These are phyloP conservation scores for Apiospora sp. DNA, from an alignment of 2,329 filamentous ascomycete species.

Conservation along the genomic window DNA sequence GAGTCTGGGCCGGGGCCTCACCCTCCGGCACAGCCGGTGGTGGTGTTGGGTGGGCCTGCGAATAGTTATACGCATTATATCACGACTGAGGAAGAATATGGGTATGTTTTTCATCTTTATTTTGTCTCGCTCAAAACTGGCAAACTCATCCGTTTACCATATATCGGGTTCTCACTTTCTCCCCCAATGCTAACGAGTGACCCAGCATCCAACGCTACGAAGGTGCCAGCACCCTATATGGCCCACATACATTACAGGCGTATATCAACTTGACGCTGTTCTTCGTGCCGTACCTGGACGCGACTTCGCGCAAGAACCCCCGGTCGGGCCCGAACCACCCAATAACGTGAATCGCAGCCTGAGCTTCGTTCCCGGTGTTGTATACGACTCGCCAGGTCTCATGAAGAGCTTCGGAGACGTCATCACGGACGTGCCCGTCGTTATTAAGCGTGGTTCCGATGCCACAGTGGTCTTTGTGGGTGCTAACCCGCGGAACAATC, in stretches of 20 bases:
- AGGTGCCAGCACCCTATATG: constrained; percentile 87
- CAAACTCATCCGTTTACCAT: neutral
- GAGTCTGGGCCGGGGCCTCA: neutral
- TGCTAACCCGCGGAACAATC: constrained; percentile 88
- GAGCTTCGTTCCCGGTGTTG: constrained; percentile 80
- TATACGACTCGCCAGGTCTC: constrained; percentile 72
- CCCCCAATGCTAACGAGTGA: constrained; percentile 33
- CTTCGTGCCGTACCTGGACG: constrained; percentile 71
- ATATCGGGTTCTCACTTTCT: neutral
- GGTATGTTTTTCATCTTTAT: constrained; percentile 38
- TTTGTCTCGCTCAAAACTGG: neutral
- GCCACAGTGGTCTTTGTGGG: constrained; percentile 78
- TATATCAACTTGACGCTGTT: constrained; percentile 83
- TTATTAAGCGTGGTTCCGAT: constrained; percentile 64
- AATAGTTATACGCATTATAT: constrained; percentile 92
- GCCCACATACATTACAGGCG: constrained; percentile 82
- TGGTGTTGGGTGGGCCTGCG: constrained; percentile 86
- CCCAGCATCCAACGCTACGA: constrained; percentile 82
- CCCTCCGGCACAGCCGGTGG: constrained; percentile 67
- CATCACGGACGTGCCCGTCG: constrained; percentile 56
- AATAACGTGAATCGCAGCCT: constrained; percentile 79
- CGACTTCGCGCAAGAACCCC: constrained; percentile 49
- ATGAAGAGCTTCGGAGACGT: constrained; percentile 76
- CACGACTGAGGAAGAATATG: constrained; percentile 80
- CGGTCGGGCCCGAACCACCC: constrained; percentile 69